Base-by-base conservation (phyloP, 345 rosid species). In the Aquilaria malaccensis region DNA sequence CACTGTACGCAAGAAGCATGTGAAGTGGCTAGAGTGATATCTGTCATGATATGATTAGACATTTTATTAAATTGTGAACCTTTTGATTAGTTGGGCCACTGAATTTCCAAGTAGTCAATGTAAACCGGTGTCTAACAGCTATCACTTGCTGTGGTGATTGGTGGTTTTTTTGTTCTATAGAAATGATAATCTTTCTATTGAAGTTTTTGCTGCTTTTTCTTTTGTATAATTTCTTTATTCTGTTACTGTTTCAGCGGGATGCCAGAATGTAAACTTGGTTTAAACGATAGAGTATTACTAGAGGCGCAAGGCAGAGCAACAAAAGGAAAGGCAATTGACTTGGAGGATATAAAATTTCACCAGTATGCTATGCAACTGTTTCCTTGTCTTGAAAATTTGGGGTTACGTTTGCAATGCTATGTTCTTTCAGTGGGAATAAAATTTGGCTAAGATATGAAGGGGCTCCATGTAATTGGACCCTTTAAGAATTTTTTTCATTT, bases 241-340 rank as follows among this genome's bases (percentile, higher is more conserved):
- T 56, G 57, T 51, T 13, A 68, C 31, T 71, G 29, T 68, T 68
- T 65, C 77, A 88, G 97, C 73, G 99, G 99, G 67, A 94, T 90
- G 97, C 97, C 97, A 3, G 97, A 90, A 79, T 94, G 99, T 80
- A 94, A 94, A 74, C 87, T 94, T 72, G 97, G 99, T 54, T 82
- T 90, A 60, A 94, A 94, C 69, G 99, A 90, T 77, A 83, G 96
- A 81, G 85, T 94, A 58, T 67, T 94, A 64, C 62, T 90, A 84
- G 99, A 94, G 80, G 97, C 97, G 11, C 99, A 94, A 66, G 99
- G 99, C 51, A 87, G 92, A 47, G 61, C 97, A 50, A 86, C 96
- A 31, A 94, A 90, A 74, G 97, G 96, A 58, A 94, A 94, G 81
- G 95, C 97, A 43, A 90, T 88, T 60, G 99, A 94, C 82, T 77